These are phyloP conservation scores for Boletus sp. DNA, from an alignment of 1,284 basidiomycete genomes.

Conservation along the genomic window DNA sequence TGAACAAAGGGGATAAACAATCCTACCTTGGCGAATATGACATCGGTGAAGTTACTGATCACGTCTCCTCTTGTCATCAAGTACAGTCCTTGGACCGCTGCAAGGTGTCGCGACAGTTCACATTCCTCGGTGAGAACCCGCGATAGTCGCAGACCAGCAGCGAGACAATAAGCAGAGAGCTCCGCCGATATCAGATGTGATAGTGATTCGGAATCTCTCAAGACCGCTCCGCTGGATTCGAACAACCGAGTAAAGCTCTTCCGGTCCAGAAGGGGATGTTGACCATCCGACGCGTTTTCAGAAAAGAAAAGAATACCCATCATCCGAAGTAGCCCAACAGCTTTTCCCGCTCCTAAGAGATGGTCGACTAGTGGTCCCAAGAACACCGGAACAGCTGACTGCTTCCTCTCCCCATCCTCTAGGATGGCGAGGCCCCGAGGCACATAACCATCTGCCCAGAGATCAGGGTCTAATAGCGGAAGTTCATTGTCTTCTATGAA, in stretches of 20 bases:
- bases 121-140: conserved; percentile 72
- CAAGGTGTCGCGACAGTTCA: conserved; percentile 68
- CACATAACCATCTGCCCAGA: conserved; percentile 78
- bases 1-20: not conserved
- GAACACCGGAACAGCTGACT: conserved; percentile 59
- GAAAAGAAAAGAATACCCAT: conserved; percentile 39
- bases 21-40: conserved; percentile 71
- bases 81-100: conserved; percentile 72
- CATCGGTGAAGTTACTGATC: conserved; percentile 72
- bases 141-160: conserved; percentile 59
- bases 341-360: conserved; percentile 77
- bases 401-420: conserved; percentile 38
- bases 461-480: conserved; percentile 70
- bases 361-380: conserved; percentile 59
- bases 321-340: conserved; percentile 68
- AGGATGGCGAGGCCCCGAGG: conserved; percentile 48
- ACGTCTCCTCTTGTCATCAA: conserved; percentile 75
- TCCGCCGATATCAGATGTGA: conserved; percentile 64
- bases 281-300: conserved; percentile 30
- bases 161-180: conserved; percentile 61
- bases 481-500: conserved; percentile 76
- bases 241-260: conserved; percentile 41
- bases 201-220: conserved; percentile 62
- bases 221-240: conserved; percentile 26
- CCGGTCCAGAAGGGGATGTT: conserved; percentile 24